Conservation (phyloP, 345 rosid genomes). For the Corchorus capsularis region DNA sequence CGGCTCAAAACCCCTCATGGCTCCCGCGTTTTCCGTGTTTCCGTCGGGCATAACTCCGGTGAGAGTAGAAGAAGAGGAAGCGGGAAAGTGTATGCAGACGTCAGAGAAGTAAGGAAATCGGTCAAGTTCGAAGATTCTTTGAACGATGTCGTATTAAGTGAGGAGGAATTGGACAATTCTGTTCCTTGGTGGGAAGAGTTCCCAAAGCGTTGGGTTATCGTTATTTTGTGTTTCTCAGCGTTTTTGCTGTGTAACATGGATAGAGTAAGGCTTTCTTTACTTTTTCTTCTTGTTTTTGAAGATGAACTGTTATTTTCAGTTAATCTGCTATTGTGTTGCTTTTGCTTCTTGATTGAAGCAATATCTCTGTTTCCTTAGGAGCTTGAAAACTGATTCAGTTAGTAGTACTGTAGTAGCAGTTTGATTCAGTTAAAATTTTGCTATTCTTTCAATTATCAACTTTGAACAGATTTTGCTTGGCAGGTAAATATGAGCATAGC, state of each 20-base stretch:
- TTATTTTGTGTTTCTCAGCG: slow-evolving; percentile 78
- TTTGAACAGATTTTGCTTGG: slow-evolving; percentile 35
- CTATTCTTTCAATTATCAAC: slow-evolving; percentile 19
- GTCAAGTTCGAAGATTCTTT: slow-evolving; percentile 34
- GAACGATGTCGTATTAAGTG: slow-evolving; percentile 32
- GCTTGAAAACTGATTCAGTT: neutral
- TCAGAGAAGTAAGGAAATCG: slow-evolving; percentile 37
- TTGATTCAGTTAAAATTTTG: neutral
- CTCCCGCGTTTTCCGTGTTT: slow-evolving; percentile 41
- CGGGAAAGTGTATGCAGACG: slow-evolving; percentile 39
- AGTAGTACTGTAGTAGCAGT: neutral
- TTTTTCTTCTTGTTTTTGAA: neutral
- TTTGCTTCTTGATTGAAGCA: neutral
- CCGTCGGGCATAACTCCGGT: slow-evolving; percentile 34
- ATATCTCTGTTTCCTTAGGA: neutral
- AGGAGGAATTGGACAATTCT: slow-evolving; percentile 25
- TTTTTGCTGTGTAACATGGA: slow-evolving; percentile 95
- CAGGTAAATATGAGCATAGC: slow-evolving; percentile 99
- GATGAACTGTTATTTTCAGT: too few relatives aligned
- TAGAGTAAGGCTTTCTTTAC: slow-evolving; percentile 47
- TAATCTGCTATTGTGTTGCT: neutral
- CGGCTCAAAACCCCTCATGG: slow-evolving; percentile 33
- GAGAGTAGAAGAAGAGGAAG: slow-evolving; percentile 27
- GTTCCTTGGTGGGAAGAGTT: slow-evolving; percentile 85
- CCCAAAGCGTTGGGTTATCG: slow-evolving; percentile 92